Base-by-base conservation (phyloP, 2,329 filamentous ascomycete species). In the Pseudogymnoascus sp. region DNA sequence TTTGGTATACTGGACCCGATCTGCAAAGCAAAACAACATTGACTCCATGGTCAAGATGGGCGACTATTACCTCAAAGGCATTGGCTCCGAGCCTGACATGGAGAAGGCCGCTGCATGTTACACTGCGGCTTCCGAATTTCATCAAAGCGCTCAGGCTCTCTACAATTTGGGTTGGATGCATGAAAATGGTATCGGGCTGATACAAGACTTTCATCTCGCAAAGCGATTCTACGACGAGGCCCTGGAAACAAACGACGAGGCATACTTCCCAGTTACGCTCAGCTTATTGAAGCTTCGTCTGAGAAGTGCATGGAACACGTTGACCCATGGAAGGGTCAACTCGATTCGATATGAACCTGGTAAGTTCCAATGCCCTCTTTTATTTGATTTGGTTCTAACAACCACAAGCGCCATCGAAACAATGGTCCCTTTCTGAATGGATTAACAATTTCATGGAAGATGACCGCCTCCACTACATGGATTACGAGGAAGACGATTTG, bases 151-250 rank as follows among this genome's bases (percentile, higher is more conserved):
- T 2, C 96, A 99, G 76, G 95, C 96, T 13, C 85, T 97, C 64
- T 99, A 92, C 84, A 97, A 99, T 71, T 80, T 99, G 13, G 96
- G 95, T 4, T 99, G 95, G 95, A 97, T 99, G 93, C 92, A 99
- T 72, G 95, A 99, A 76, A 97, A 97, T 71, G 95, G 95, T 6
- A 82, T 97, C 60, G 91, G 93, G 1, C 84, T 97, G 19, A 88
- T 90, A 62, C 95, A 99, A 73, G 95, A 99, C 73, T 99, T 96
- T 74, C 95, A 99, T 72, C 86, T 99, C 63, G 95, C 96, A 1
- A 99, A 99, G 77, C 82, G 95, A 62, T 96, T 93, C 76, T 99
- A 99, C 72, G 95, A 99, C 70, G 83, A 95, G 65, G 93, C 95
- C 0, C 79, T 97, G 31, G 91, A 93, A 71, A 93, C 93, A 0